phyloP scores from a whole-genome alignment of 495 filamentous ascomycete species.

The Chaetomium cochliodes region DNA sequence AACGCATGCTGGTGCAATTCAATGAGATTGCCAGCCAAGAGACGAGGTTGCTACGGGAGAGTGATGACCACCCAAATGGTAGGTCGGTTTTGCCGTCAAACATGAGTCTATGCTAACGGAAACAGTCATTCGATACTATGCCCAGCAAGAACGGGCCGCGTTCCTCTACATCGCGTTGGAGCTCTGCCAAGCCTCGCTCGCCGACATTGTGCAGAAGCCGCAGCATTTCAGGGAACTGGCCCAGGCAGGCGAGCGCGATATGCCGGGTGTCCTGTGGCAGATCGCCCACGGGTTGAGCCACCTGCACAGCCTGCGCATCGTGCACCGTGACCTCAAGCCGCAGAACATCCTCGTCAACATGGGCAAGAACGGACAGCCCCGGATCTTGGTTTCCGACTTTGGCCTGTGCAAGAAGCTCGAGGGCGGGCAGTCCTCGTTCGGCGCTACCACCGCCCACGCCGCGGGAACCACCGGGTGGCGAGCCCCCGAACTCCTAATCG shows the following conservation, averaged over 20 bases:
- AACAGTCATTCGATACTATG: slow-evolving; percentile 87
- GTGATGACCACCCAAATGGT: slow-evolving; percentile 89
- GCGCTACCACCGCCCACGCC: slow-evolving; percentile 88
- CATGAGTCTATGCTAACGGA: slow-evolving; percentile 27
- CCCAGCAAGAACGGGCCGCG: slow-evolving; percentile 80
- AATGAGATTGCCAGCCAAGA: slow-evolving; percentile 95
- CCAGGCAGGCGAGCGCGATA: slow-evolving; percentile 53
- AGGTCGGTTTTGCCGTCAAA: slow-evolving; percentile 18
- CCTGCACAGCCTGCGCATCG: slow-evolving; percentile 87
- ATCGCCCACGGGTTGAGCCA: slow-evolving; percentile 84
- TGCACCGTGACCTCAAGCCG: slow-evolving; percentile 95
- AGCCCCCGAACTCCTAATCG: slow-evolving; percentile 85
- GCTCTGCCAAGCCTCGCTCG: slow-evolving; percentile 89
- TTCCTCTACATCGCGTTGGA: slow-evolving; percentile 97
- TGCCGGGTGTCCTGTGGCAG: slow-evolving; percentile 73
- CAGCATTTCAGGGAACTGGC: slow-evolving; percentile 47
- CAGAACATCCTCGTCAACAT: slow-evolving; percentile 87
- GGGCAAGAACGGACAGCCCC: slow-evolving; percentile 59
- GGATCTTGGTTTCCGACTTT: slow-evolving; percentile 93
- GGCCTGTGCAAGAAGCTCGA: slow-evolving; percentile 98
- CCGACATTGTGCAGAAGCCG: slow-evolving; percentile 78
- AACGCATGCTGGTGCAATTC: slow-evolving; percentile 92
- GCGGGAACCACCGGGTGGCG: slow-evolving; percentile 95
- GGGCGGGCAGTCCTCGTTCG: slow-evolving; percentile 89
- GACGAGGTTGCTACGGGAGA: slow-evolving; percentile 82